phyloP scores from a whole-genome alignment of 768 basidiomycete species.

The Rhizopogon vulgaris region DNA sequence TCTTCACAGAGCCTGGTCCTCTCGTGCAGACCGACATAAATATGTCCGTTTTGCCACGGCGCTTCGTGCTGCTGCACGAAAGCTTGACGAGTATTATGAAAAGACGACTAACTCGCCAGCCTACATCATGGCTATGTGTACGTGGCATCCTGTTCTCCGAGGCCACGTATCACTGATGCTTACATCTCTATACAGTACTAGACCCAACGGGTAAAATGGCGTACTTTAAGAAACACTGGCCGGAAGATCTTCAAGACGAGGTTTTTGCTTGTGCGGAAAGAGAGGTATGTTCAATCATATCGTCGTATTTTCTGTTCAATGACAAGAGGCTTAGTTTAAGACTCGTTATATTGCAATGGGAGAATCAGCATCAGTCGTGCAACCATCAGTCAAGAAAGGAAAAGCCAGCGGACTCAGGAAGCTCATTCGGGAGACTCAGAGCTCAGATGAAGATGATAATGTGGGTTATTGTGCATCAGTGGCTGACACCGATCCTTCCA shows the following conservation, averaged over 20 bases:
- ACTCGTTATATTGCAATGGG: not conserved
- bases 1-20: slow-evolving; percentile 22
- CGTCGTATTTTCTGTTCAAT: not conserved
- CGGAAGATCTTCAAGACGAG: slow-evolving; percentile 9
- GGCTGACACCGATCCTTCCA: not conserved
- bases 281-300: slow-evolving; percentile 9
- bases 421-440: slow-evolving; percentile 2
- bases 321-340: slow-evolving; percentile 9
- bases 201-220: slow-evolving; percentile 16
- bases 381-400: not conserved
- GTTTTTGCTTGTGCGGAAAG: slow-evolving; percentile 10
- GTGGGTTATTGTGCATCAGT: not conserved
- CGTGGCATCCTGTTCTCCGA: no score
- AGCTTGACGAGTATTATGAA: slow-evolving; percentile 30
- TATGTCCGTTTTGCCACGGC: slow-evolving; percentile 18
- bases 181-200: slow-evolving; percentile 20
- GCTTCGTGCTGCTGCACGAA: slow-evolving; percentile 22
- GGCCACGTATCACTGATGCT: no score
- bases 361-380: no score
- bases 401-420: not conserved
- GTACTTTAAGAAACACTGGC: slow-evolving; percentile 24
- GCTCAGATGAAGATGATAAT: slow-evolving; percentile 8
- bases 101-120: slow-evolving; percentile 25
- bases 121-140: slow-evolving; percentile 29
- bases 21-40: not conserved